Base-by-base conservation (phyloP, 208 protist genomes). In the Acanthamoeba healyi region DNA sequence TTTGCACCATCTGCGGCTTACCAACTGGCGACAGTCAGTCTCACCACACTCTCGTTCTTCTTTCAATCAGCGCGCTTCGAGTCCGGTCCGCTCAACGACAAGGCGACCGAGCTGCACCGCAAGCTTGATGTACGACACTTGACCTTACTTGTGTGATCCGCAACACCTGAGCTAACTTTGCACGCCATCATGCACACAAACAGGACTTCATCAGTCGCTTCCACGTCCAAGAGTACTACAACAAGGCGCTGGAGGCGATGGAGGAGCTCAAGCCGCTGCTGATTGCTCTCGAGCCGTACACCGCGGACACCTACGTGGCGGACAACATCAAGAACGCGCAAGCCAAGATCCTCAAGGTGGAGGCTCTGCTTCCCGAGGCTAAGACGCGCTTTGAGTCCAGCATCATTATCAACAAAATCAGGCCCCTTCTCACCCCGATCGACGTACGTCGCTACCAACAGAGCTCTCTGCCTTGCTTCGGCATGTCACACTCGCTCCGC, bases 81-180 rank as follows among this genome's bases (percentile, higher is more conserved):
- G 86, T 42, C 86, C 36, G 86, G 32, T 5, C 56, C 86, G 32
- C 86, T 92, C 36, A 44, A 42, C 26, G 58, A 92, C 9, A 92
- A 74, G 46, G 86, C 74, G 32, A 26, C 17, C 29, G n/a, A 12
- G 22, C n/a, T 26, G 63, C 56, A 92, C 58, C 70, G 58, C 86
- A 92, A 92, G 58, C 86, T 92, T 34, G 56, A 92, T 36, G 86
- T 92, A 92, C 56, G 56, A n/a, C n/a, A n/a, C n/a, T n/a, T n/a
- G 4, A 36, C 40, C 29, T 82, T 14, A 3, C 34, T 14, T 49
- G 15, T 82, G 34, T 82, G 34, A 42, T 49, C 72, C 22, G 34
- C 40, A 38, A 26, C 22, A n/a, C 24, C 72, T 82, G 34, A 49
- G 4, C 34, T 40, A 82, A 82, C 40, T 29, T 82, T 79, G 32